These are phyloP conservation scores for Clavaria fumosa DNA, from an alignment of 768 basidiomycete species.

Conservation along the genomic window DNA sequence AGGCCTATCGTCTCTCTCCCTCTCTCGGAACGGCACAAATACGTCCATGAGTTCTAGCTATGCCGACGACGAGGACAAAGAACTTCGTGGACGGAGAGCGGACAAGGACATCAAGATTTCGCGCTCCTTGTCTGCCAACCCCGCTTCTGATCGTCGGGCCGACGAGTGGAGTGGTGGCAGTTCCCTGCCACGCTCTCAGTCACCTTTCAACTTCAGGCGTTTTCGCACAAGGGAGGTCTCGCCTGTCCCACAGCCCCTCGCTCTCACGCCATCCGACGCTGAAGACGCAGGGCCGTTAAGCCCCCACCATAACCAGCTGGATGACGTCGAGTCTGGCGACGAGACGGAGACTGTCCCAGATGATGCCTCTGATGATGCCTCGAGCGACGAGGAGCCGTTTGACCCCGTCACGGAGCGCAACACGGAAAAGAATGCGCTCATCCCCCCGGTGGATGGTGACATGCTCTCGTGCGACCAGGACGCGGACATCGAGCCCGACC, in stretches of 20 bases:
- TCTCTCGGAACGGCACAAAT: constrained; percentile 35
- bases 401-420: constrained; percentile 78
- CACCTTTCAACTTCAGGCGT: constrained; percentile 66
- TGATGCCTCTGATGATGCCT: constrained; percentile 43
- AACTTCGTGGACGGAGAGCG: constrained; percentile 37
- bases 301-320: constrained; percentile 50
- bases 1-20: constrained; percentile 46
- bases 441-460: constrained; percentile 30
- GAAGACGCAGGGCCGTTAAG: constrained; percentile 39
- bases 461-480: constrained; percentile 45
- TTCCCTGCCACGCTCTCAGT: constrained; percentile 56
- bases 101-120: constrained; percentile 27
- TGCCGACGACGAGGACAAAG: constrained; percentile 29
- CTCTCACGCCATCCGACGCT: constrained; percentile 46
- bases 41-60: constrained; percentile 22
- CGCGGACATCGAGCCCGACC: constrained; percentile 53
- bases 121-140: constrained; percentile 35
- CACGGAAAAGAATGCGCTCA: constrained; percentile 67
- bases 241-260: constrained; percentile 38
- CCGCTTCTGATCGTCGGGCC: constrained; percentile 20
- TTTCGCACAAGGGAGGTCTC: constrained; percentile 44
- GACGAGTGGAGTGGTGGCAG: too few relatives aligned
- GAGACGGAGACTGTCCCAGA: constrained; percentile 34
- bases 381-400: constrained; percentile 45
- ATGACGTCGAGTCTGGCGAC: constrained; percentile 48